Evolutionary conservation across 148 eudicot species (phyloP).

Genomic region (Pharnaceum exiguum): DNA sequence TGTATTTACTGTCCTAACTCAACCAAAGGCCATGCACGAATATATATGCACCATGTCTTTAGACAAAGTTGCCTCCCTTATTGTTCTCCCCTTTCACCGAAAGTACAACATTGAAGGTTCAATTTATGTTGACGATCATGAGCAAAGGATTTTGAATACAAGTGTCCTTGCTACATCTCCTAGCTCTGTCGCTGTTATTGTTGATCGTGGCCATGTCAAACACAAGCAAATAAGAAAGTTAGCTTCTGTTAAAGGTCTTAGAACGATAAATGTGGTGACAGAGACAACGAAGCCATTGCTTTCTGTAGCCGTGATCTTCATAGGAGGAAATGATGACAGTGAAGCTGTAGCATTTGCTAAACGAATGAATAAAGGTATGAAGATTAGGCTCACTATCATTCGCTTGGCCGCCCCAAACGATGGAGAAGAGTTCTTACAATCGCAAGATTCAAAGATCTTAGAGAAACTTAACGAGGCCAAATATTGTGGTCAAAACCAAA

Average conservation of each 20-base stretch:
- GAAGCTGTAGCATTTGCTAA: conserved; percentile 31
- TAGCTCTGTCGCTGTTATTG: conserved; percentile 30
- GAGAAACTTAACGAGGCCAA: not conserved
- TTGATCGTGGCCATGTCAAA: conserved; percentile 27
- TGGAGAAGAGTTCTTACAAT: conserved; percentile 8
- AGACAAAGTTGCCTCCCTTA: conserved; percentile 23
- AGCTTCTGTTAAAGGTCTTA: too few species aligned
- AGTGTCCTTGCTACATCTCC: conserved; percentile 30
- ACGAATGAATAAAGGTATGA: conserved; percentile 16
- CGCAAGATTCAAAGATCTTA: conserved; percentile 8
- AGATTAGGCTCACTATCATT: conserved; percentile 17
- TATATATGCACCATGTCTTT: conserved; percentile 35
- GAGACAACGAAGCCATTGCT: not conserved
- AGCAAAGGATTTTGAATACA: conserved; percentile 21
- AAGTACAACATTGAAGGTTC: conserved; percentile 32
- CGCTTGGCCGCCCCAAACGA: conserved; percentile 1
- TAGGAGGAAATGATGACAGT: conserved; percentile 32
- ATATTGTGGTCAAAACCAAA: not conserved
- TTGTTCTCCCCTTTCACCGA: conserved; percentile 35
- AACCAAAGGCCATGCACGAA: conserved; percentile 32
- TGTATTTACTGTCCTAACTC: conserved; percentile 29
- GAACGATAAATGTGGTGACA: too few species aligned
- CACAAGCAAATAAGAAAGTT: too few species aligned
- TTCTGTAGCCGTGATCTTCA: conserved; percentile 25
- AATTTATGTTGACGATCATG: conserved; percentile 12